Conservation (phyloP, 352 stramenopile species). For the Globisporangium lucens region DNA sequence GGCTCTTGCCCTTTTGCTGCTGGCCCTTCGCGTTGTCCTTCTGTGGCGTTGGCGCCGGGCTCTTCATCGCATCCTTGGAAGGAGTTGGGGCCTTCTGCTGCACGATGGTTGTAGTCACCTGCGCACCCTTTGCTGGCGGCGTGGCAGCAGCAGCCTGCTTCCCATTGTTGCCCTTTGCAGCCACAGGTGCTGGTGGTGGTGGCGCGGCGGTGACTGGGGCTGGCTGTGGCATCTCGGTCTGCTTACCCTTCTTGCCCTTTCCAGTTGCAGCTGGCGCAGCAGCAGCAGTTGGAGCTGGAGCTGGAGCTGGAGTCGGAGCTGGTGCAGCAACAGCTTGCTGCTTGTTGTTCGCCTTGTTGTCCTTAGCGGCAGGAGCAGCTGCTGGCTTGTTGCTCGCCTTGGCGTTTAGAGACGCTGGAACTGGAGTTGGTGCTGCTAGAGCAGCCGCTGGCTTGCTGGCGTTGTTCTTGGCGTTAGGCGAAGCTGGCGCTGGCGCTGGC, state of each 20-base stretch:
- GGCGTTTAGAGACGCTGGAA: neutral
- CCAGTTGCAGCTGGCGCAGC: neutral
- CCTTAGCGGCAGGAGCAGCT: neutral
- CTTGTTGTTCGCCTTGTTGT: neutral
- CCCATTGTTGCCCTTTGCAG: neutral
- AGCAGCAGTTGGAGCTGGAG: too few species aligned
- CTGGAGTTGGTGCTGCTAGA: neutral
- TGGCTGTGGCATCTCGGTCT: neutral
- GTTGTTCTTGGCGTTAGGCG: too few species aligned
- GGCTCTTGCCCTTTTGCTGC: conserved; percentile 1
- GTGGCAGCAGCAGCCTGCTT: conserved; percentile 7
- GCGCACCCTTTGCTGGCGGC: neutral
- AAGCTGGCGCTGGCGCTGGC: too few species aligned
- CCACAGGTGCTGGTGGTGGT: conserved; percentile 5
- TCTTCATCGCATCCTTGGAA: conserved; percentile 7
- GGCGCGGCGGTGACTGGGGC: neutral
- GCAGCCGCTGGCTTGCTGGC: neutral
- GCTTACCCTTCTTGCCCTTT: conserved; percentile 10
- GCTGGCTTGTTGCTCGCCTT: neutral
- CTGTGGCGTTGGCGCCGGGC: neutral
- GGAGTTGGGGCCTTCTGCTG: conserved; percentile 9
- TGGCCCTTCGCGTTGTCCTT: conserved; percentile 6
- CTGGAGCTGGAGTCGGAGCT: neutral
- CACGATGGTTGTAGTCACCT: neutral
- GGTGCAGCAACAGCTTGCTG: neutral